These are phyloP conservation scores for Lachnellula hyalina DNA, from an alignment of 2,329 filamentous ascomycete species.

Conservation along the genomic window DNA sequence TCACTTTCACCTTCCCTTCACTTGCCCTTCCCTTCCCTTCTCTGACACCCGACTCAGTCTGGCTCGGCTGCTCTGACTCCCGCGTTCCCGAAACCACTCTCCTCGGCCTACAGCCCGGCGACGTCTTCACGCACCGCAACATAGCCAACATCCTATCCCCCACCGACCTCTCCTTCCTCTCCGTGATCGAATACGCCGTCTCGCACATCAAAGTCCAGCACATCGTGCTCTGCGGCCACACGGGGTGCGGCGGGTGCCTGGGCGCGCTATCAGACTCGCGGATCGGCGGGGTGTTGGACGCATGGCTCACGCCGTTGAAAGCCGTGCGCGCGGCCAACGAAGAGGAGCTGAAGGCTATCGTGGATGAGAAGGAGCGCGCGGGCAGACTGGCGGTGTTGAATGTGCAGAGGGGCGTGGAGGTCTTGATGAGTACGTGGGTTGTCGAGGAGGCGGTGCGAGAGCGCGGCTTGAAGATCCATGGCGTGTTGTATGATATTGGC, in stretches of 20 bases:
- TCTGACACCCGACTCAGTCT: slow-evolving; percentile 45
- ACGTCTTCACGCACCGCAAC: slow-evolving; percentile 86
- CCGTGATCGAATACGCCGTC: slow-evolving; percentile 77
- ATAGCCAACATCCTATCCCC: slow-evolving; percentile 78
- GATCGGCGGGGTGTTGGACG: slow-evolving; percentile 50
- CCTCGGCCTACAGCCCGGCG: slow-evolving; percentile 71
- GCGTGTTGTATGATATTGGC: slow-evolving; percentile 65
- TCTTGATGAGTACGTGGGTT: slow-evolving; percentile 62
- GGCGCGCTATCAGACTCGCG: slow-evolving; percentile 47
- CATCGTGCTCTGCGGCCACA: slow-evolving; percentile 66
- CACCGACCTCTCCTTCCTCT: slow-evolving; percentile 68
- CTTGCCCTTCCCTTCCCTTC: neutral
- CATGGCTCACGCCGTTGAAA: slow-evolving; percentile 49
- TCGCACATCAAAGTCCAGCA: slow-evolving; percentile 65
- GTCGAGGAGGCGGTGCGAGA: slow-evolving; percentile 67
- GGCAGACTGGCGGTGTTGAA: slow-evolving; percentile 71
- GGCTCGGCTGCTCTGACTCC: slow-evolving; percentile 84
- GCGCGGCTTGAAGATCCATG: slow-evolving; percentile 68
- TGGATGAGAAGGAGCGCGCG: slow-evolving; percentile 49
- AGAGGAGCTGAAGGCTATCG: slow-evolving; percentile 50
- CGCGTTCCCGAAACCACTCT: slow-evolving; percentile 80
- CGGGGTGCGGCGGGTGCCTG: slow-evolving; percentile 60
- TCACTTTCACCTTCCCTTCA: neutral
- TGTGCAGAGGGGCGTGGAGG: slow-evolving; percentile 62
- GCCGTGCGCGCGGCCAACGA: slow-evolving; percentile 41